These are phyloP conservation scores for Hypoxylon sp. DNA, from an alignment of 2,329 filamentous ascomycete genomes.

Conservation along the genomic window DNA sequence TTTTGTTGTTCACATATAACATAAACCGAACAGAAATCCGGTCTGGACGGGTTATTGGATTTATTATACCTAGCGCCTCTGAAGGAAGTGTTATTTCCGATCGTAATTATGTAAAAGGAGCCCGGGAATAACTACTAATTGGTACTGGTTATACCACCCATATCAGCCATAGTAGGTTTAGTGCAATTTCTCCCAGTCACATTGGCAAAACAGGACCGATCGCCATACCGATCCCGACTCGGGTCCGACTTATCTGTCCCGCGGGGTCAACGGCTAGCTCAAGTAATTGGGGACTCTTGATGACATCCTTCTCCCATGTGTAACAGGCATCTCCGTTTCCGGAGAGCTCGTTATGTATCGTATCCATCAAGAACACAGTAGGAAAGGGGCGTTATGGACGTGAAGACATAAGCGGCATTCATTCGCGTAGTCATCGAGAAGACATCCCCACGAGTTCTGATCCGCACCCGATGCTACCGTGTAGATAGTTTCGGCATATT, in stretches of 20 bases:
- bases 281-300: constrained; percentile 11
- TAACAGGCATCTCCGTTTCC: constrained; percentile 23
- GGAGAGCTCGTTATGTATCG: constrained; percentile 17
- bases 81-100: constrained; percentile 1
- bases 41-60: not conserved
- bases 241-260: constrained; percentile 26
- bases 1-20: not conserved
- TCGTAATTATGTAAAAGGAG: constrained; percentile 30
- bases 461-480: not conserved
- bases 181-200: constrained; percentile 1
- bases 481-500: constrained; percentile 1
- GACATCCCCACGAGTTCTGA: constrained; percentile 8
- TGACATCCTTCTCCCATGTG: constrained; percentile 4
- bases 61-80: constrained; percentile 13
- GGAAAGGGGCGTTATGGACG: constrained; percentile 2
- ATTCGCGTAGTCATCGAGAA: constrained; percentile 7
- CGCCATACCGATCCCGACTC: constrained; percentile 20
- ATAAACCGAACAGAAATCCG: not conserved
- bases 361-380: not conserved
- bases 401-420: not conserved
- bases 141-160: constrained; percentile 6
- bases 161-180: constrained; percentile 5
- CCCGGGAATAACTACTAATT: constrained; percentile 31
- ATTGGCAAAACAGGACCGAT: constrained; percentile 9
- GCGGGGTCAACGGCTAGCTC: constrained; percentile 25